Conservation (phyloP, 108 stramenopile genomes). For the Nitzschia sp. region DNA sequence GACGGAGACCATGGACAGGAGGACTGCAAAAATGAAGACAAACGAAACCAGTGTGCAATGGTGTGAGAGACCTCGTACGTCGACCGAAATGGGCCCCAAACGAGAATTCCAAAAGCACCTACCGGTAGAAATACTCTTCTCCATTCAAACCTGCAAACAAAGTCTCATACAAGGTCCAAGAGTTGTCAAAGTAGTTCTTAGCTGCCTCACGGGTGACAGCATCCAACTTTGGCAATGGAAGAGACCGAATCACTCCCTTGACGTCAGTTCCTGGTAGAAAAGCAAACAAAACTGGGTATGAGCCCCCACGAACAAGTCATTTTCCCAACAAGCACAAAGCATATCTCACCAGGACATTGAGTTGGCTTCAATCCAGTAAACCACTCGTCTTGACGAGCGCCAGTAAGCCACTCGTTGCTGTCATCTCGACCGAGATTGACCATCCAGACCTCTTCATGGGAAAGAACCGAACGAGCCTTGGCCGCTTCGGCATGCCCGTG, state of each 20-base stretch:
- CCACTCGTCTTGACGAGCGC: conserved; percentile 67
- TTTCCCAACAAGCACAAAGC: neutral
- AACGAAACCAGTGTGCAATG: neutral
- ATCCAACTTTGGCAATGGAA: conserved; percentile 67
- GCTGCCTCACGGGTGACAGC: conserved; percentile 69
- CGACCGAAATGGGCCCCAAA: too few species aligned
- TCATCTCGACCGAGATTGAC: conserved; percentile 64
- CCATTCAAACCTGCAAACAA: conserved; percentile 89
- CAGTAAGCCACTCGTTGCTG: conserved; percentile 66
- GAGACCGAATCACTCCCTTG: conserved; percentile 56
- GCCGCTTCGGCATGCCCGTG: conserved; percentile 34
- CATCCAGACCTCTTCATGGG: conserved; percentile 72
- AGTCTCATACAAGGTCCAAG: conserved; percentile 88
- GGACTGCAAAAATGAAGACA: conserved; percentile 40
- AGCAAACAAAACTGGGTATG: neutral
- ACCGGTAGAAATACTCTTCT: conserved; percentile 86
- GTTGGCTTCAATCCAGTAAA: conserved; percentile 66
- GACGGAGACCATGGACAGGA: conserved; percentile 81
- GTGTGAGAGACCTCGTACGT: neutral
- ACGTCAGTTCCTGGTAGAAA: conserved; percentile 44
- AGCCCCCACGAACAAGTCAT: neutral
- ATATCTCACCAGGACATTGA: conserved; percentile 54
- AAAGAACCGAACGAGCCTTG: conserved; percentile 16
- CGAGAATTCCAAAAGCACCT: conserved; percentile 9
- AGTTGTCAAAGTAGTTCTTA: conserved; percentile 90